Evolutionary conservation across 2,329 filamentous ascomycete genomes (phyloP).

Genomic region (Talaromyces sp.): DNA sequence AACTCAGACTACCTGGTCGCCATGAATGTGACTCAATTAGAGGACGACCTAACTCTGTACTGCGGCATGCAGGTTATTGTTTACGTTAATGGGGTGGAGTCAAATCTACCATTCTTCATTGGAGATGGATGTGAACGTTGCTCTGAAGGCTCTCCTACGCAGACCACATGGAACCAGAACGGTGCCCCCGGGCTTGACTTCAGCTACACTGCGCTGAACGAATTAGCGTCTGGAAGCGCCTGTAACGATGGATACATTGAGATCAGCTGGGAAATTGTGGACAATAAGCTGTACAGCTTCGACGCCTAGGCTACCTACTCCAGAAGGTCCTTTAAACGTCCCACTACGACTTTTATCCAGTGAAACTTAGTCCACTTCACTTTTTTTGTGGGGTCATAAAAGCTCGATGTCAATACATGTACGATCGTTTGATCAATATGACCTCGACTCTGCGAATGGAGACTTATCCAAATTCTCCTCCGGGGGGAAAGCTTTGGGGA

Average conservation of each 20-base stretch:
- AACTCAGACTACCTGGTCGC: slow-evolving; percentile 12
- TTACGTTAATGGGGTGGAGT: background rate
- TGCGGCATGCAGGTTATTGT: slow-evolving; percentile 8
- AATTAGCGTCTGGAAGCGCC: background rate
- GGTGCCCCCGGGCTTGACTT: slow-evolving; percentile 15
- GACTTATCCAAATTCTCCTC: too few relatives aligned
- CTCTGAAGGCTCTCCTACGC: background rate
- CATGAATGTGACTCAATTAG: slow-evolving; percentile 8
- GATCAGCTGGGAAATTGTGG: slow-evolving; percentile 12
- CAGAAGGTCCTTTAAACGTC: too few relatives aligned
- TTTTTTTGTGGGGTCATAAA: too few relatives aligned
- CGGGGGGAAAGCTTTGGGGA: too few relatives aligned
- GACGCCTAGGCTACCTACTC: background rate
- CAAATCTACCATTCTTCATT: slow-evolving; percentile 10
- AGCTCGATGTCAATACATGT: too few relatives aligned
- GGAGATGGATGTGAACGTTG: slow-evolving; percentile 14
- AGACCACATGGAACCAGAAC: background rate
- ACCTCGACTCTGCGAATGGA: too few relatives aligned
- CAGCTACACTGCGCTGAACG: background rate
- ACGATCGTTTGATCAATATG: too few relatives aligned
- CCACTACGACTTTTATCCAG: too few relatives aligned
- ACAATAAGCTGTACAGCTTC: slow-evolving; percentile 10
- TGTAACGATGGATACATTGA: slow-evolving; percentile 1
- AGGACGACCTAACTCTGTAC: background rate
- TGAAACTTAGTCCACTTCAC: too few relatives aligned